Evolutionary conservation across 1,284 basidiomycete genomes (phyloP), one percentile per base, ranked within the genome.

Genomic region (Trametes sp.): DNA sequence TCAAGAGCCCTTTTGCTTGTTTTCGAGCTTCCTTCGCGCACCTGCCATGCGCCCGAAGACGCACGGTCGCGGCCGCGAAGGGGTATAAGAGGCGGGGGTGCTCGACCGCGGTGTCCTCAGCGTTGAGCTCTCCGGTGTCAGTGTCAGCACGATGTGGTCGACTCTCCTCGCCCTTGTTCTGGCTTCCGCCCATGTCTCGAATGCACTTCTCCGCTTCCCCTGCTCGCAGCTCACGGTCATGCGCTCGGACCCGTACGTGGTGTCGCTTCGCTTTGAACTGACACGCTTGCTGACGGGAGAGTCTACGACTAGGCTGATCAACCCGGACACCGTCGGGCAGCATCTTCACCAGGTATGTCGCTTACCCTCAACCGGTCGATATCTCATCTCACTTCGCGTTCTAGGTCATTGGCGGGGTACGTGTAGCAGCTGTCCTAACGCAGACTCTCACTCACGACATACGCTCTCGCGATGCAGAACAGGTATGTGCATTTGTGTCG

Each of bases 311-410:
- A 59, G 57, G 1, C 57, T 59, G 29, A 53, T 59, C 29, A 59
- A 59, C 33, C 57, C 57, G 5, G 50, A 21, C 21, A 19, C 41
- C 19, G 50, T 59, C 42, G 57, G 57, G n/a, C 41, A 42, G 24
- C 57, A 59, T 23, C 50, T 59, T 21, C 57, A 59, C 31, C 57
- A 59, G 57, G 57, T 58, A 58, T 28, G 57, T n/a, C 28, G 28
- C 21, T 2, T 35, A 28, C 28, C n/a, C 9, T 14, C 7, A 10
- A 19, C 13, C 11, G 33, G 10, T n/a, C 38, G 16, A n/a, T n/a
- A n/a, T 41, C 9, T 41, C 6, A 33, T n/a, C n/a, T 44, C 5
- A 51, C 48, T 29, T 16, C 19, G 10, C 44, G 42, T 9, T 19
- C 26, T 8, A 58, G 57, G 57, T 59, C 31, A 45, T 59, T 28